A percentile compares a stretch with the other conserved stretches of the same genome.
Conservation (phyloP, 225 moss, liverwort and hornwort genomes). For the Antitrichia curtipendula region DNA sequence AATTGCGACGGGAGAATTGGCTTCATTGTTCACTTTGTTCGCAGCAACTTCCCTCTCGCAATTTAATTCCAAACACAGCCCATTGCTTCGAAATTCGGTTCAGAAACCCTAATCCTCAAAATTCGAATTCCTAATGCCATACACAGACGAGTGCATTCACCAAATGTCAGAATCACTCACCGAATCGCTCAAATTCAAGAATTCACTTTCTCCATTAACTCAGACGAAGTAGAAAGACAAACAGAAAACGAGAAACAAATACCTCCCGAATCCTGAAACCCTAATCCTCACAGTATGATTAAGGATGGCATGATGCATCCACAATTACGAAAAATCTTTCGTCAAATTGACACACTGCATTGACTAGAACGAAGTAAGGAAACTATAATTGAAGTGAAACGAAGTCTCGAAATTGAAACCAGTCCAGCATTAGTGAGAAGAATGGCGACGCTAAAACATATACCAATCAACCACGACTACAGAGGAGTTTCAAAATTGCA, state of each 20-base stretch:
- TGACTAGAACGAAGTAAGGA: background rate
- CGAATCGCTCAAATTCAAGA: background rate
- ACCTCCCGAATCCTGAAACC: background rate
- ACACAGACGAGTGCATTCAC: background rate
- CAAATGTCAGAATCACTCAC: background rate
- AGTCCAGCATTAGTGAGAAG: background rate
- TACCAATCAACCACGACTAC: background rate
- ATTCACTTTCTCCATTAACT: background rate
- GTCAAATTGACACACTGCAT: background rate
- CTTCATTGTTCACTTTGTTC: conserved; percentile 26
- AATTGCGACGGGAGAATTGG: conserved; percentile 71
- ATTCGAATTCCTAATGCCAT: background rate
- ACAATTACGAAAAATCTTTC: background rate
- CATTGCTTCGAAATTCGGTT: background rate
- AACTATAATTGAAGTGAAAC: background rate
- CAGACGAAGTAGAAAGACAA: background rate
- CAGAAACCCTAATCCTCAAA: background rate
- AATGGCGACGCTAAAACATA: background rate
- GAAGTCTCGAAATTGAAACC: background rate
- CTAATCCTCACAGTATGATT: background rate
- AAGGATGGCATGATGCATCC: background rate
- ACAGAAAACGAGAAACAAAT: background rate
- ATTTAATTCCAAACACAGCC: background rate
- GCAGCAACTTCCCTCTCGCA: background rate
- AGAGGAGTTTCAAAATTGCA: background rate